Base-by-base conservation (phyloP, 2,329 filamentous ascomycete species). In the Sordariomycetes sp. region DNA sequence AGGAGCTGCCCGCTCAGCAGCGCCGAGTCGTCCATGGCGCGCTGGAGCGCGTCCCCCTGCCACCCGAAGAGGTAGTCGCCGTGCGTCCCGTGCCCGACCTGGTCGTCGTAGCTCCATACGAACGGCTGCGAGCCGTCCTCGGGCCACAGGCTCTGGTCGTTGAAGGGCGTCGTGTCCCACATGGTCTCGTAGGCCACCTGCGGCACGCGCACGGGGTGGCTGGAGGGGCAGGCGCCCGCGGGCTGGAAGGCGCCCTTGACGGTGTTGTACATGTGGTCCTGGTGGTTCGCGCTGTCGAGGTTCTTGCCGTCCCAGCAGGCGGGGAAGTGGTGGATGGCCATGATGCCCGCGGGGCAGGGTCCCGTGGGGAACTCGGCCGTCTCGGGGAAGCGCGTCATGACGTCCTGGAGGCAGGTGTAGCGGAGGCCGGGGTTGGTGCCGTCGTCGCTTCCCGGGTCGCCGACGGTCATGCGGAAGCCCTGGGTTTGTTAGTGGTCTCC, bases 401-500 rank as follows among this genome's bases (percentile, higher is more conserved):
- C 51, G 40, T 54, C 25, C 6, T 54, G 51, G 12, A 58, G 57
- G 35, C 57, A 58, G 28, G 51, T 58, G 18, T 58, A 58, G 52
- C 57, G 57, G 16, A 58, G 57, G 3, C 57, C 57, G 12, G 52
- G 51, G 35, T 54, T 54, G 2, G 2, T 5, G 16, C 60, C 59
- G 32, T 55, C 66, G 63, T 62, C 60, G 61, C 82, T 78, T 62
- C 75, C 73, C 59, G 79, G 73, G 63, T 84, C 75, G 37, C 86
- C 86, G 5, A 83, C 81, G 35, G 88, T 57, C 83, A 89, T 88
- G 57, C 83, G 81, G 53, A 59, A 59, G 25, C 58, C 58, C 57
- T 59, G 69, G 75, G 75, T 4, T 8, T 34, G 55, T 57, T 24
- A 57, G 28, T 32, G 28, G 14, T n/a, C 37, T 43, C 11, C 2